A percentile compares a stretch with the other conserved stretches of the same genome.
Conservation (phyloP, 176 grass and related monocot genomes). For the Guadua angustifolia region DNA sequence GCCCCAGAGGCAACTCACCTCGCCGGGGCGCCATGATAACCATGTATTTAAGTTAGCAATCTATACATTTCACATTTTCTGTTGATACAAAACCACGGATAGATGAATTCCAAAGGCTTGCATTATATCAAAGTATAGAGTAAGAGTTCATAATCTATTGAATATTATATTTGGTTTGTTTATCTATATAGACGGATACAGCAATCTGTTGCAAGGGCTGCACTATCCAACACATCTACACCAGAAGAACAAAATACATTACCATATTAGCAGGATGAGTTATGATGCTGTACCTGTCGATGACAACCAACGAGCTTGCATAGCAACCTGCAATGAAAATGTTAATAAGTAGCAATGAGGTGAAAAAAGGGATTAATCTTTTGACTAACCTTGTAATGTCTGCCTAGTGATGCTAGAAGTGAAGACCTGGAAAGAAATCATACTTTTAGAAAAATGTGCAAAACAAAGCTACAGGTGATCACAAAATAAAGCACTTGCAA, state of each 20-base stretch:
- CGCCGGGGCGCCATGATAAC: too few species aligned
- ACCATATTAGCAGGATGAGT: constrained; percentile 27
- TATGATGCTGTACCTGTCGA: constrained; percentile 41
- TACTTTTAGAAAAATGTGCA: constrained; percentile 26
- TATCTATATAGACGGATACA: not conserved
- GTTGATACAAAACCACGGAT: not conserved
- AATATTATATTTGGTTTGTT: not conserved
- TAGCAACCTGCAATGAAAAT: constrained; percentile 38
- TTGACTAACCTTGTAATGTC: constrained; percentile 42
- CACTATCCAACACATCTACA: constrained; percentile 5
- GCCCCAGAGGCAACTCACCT: too few species aligned
- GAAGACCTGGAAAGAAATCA: constrained; percentile 40
- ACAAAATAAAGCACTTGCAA: constrained; percentile 18
- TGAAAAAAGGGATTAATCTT: not conserved
- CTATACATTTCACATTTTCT: constrained; percentile 7
- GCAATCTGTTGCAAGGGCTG: not conserved
- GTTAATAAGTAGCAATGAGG: constrained; percentile 21
- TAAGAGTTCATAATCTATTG: not conserved
- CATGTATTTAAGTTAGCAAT: constrained; percentile 5
- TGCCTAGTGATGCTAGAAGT: constrained; percentile 31
- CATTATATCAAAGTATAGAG: not conserved
- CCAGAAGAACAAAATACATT: constrained; percentile 5
- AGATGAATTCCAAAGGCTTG: constrained; percentile 17
- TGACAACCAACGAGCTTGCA: constrained; percentile 50
- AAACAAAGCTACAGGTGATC: not conserved